These are phyloP conservation scores for Paraphaeosphaeria minitans DNA, from an alignment of 2,329 filamentous ascomycete genomes.

Conservation along the genomic window DNA sequence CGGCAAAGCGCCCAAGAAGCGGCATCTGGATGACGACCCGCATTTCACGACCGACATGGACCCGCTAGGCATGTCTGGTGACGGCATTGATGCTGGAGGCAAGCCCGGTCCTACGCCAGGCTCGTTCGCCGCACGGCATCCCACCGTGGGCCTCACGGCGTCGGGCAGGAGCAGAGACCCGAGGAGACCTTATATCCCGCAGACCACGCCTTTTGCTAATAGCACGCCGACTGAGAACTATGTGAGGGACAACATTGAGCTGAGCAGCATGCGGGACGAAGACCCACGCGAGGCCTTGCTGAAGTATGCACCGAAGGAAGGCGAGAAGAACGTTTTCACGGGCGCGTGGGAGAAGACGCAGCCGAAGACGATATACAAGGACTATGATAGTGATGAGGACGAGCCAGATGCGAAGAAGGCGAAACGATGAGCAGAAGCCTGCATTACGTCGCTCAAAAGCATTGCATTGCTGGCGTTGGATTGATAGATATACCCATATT, in stretches of 20 bases:
- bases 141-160: slow-evolving; percentile 74
- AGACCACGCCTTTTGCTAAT: slow-evolving; percentile 87
- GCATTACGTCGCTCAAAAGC: not conserved
- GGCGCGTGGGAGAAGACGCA: slow-evolving; percentile 92
- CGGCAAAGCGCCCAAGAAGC: slow-evolving; percentile 90
- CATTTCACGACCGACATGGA: slow-evolving; percentile 76
- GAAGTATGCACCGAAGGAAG: slow-evolving; percentile 91
- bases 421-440: slow-evolving; percentile 24
- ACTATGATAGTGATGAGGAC: slow-evolving; percentile 83
- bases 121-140: slow-evolving; percentile 64
- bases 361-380: slow-evolving; percentile 88
- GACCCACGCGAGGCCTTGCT: slow-evolving; percentile 92
- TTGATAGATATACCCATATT: slow-evolving; percentile 18
- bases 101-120: slow-evolving; percentile 52
- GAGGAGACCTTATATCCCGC: slow-evolving; percentile 80
- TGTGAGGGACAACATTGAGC: slow-evolving; percentile 84
- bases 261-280: slow-evolving; percentile 93
- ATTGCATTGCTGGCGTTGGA: slow-evolving; percentile 24
- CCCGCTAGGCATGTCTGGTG: slow-evolving; percentile 78
- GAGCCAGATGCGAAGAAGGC: slow-evolving; percentile 68
- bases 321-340: slow-evolving; percentile 93
- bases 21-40: slow-evolving; percentile 93
- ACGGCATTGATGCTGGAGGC: slow-evolving; percentile 70
- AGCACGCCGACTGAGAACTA: slow-evolving; percentile 87
- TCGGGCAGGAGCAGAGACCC: slow-evolving; percentile 81